Evolutionary conservation across 805 yeast species (phyloP).

Genomic region (Pichia thaimueangensis): DNA sequence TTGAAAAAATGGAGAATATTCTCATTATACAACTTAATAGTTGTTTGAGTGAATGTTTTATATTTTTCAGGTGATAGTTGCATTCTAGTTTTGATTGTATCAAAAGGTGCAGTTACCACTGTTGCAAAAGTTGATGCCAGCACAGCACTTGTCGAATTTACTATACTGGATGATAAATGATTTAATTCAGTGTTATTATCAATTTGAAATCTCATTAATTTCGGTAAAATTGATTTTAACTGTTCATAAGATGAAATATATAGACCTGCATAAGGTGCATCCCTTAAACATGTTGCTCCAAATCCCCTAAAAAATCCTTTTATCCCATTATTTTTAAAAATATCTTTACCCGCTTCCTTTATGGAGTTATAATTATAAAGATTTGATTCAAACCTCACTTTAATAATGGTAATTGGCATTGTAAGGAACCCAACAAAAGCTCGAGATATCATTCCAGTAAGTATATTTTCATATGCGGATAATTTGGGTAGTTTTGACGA

Average conservation of each 20-base stretch:
- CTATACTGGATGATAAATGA: slow-evolving; percentile 35
- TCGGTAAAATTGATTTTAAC: slow-evolving; percentile 53
- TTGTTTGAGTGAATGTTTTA: slow-evolving; percentile 36
- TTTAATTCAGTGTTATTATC: slow-evolving; percentile 11
- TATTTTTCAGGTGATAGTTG: slow-evolving; percentile 58
- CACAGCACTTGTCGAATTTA: slow-evolving; percentile 74
- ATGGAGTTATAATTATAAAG: slow-evolving; percentile 64
- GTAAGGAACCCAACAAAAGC: slow-evolving; percentile 78
- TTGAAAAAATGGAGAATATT: slow-evolving; percentile 59
- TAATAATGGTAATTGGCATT: slow-evolving; percentile 91
- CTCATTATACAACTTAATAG: slow-evolving; percentile 36
- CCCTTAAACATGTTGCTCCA: slow-evolving; percentile 80
- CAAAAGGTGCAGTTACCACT: slow-evolving; percentile 88
- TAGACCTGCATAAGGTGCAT: slow-evolving; percentile 94
- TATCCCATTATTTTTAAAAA: slow-evolving; percentile 46
- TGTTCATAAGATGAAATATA: slow-evolving; percentile 83
- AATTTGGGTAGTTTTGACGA: slow-evolving; percentile 61
- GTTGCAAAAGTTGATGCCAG: slow-evolving; percentile 76
- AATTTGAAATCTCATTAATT: slow-evolving; percentile 21
- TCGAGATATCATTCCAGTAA: slow-evolving; percentile 73
- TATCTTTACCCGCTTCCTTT: slow-evolving; percentile 50
- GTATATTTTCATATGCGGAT: slow-evolving; percentile 58
- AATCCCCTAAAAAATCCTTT: slow-evolving; percentile 81
- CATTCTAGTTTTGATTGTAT: slow-evolving; percentile 86
- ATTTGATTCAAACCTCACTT: slow-evolving; percentile 84